Evolutionary conservation across 2,329 filamentous ascomycete genomes (phyloP), one percentile per base, ranked within the genome.

Genomic region (Aspergillus sojae): DNA sequence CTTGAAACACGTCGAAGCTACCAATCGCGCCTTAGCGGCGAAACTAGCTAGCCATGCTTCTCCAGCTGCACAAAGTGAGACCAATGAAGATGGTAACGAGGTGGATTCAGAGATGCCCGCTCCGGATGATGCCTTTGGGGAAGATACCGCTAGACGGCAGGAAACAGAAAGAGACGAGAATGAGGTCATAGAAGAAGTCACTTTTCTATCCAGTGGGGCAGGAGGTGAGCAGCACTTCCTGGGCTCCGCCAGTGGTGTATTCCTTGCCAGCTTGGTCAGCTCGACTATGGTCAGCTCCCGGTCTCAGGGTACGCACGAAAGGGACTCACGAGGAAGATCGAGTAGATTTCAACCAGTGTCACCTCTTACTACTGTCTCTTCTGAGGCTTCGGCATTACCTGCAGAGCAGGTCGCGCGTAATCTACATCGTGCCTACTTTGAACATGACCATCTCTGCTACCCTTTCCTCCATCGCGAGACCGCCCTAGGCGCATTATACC

Each of bases 141-240:
- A 21, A 43, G 41, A 7, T 21, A 21, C n/a, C 7, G 1, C 19
- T 43, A 11, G n/a, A 21, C 41, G 19, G 4, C 19, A 43, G 1
- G 19, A 43, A 43, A 19, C 0, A 4, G 41, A 43, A 43, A 19
- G 5, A 1, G 34, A 16, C 34, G 14, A 36, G 5, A 16, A 43
- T 21, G 41, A 43, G 5, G 19, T 43, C 14, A 43, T 43, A 43
- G 41, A 43, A 5, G 41, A 43, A 21, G 41, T n/a, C 10, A n/a
- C 41, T 0, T 43, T 43, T 43, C n/a, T 43, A 16, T 43, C 41
- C 19, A 43, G 41, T 36, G 52, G 52, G 11, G 52, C 52, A 32
- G 52, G 41, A 14, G 52, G 52, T 81, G 70, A 62, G 10, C 52
- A 32, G n/a, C 52, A 55, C n/a, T 55, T 55, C 30, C n/a, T 55